Conservation (phyloP, 176 grass and related monocot species). For the Bothriochloa decipiens region DNA sequence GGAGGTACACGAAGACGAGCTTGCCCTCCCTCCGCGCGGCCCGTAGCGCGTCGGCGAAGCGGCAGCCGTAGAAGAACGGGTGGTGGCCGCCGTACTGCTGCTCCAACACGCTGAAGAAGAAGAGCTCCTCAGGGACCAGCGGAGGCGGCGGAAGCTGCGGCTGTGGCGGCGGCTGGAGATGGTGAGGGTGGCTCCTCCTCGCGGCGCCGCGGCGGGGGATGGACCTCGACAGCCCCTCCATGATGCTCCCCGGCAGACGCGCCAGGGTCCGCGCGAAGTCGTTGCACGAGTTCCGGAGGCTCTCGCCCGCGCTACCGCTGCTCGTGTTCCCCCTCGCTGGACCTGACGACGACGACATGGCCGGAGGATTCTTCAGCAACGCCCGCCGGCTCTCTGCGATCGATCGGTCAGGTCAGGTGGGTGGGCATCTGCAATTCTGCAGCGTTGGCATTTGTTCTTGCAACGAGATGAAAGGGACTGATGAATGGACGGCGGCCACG, state of each 20-base stretch:
- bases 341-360: slow-evolving; percentile 39
- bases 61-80: slow-evolving; percentile 80
- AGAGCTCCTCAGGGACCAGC: slow-evolving; percentile 51
- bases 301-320: slow-evolving; percentile 12
- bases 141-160: neutral
- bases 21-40: slow-evolving; percentile 58
- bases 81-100: slow-evolving; percentile 57
- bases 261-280: slow-evolving; percentile 51
- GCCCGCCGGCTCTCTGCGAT: neutral
- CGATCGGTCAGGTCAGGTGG: slow-evolving; percentile 15
- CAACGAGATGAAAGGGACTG: neutral
- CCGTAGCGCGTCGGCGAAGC: slow-evolving; percentile 53
- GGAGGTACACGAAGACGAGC: slow-evolving; percentile 72
- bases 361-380: neutral
- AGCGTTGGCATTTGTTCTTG: slow-evolving; percentile 36
- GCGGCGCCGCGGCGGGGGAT: slow-evolving; percentile 38
- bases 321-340: slow-evolving; percentile 17
- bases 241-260: slow-evolving; percentile 46
- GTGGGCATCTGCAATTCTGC: slow-evolving; percentile 33
- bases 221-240: slow-evolving; percentile 57
- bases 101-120: slow-evolving; percentile 64
- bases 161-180: slow-evolving; percentile 5
- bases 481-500: slow-evolving; percentile 5
- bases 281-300: slow-evolving; percentile 42
- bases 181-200: slow-evolving; percentile 33